These are phyloP conservation scores for Coemansia furcata DNA, from an alignment of 192 early-diverging fungal species.

Conservation along the genomic window DNA sequence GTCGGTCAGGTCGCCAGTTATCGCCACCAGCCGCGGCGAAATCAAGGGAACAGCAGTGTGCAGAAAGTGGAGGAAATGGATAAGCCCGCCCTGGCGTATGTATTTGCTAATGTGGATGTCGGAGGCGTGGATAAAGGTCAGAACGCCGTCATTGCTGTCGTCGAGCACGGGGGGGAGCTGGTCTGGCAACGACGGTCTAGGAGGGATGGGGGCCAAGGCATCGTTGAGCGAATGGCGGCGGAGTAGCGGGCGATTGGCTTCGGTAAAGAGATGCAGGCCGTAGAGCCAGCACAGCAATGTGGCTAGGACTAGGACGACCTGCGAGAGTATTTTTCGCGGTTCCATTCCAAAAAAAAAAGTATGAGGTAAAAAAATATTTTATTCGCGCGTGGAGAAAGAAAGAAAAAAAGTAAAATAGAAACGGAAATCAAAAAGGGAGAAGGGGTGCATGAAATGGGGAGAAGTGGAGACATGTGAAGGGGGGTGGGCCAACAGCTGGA, in stretches of 20 bases:
- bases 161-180: constrained; percentile 33
- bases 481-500: not conserved
- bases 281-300: constrained; percentile 49
- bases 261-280: constrained; percentile 30
- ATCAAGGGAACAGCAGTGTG: constrained; percentile 71
- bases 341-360: constrained; percentile 11
- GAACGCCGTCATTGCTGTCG: constrained; percentile 58
- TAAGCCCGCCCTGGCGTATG: constrained; percentile 59
- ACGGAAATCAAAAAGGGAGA: not conserved
- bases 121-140: constrained; percentile 78
- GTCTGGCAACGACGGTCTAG: not conserved
- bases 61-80: constrained; percentile 77
- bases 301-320: constrained; percentile 17
- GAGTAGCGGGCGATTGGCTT: constrained; percentile 32
- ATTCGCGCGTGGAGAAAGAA: not conserved
- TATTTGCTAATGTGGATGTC: constrained; percentile 85
- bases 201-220: not conserved
- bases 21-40: constrained; percentile 73
- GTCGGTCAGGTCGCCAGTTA: constrained; percentile 89
- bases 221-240: not conserved
- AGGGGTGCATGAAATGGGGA: not conserved
- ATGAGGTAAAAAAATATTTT: constrained; percentile 4
- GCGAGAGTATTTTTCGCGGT: constrained; percentile 12
- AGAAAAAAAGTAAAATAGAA: constrained; percentile 1
- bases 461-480: not conserved